Conservation (phyloP, 768 basidiomycete species). For the Butyriboletus loyo region DNA sequence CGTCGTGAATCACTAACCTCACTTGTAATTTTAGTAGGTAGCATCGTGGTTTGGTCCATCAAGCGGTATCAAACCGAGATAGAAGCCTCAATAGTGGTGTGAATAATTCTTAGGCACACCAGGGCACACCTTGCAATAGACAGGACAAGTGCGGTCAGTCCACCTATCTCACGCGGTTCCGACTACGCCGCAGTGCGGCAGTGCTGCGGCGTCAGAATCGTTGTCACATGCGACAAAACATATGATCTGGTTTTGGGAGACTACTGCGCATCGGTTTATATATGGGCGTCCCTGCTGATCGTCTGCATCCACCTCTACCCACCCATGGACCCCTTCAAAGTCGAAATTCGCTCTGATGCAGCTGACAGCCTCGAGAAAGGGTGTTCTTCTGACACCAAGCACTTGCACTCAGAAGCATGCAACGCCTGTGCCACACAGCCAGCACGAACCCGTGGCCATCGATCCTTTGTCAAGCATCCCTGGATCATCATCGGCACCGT, state of each 20-base stretch:
- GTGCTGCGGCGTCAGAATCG: background rate
- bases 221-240: background rate
- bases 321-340: constrained; percentile 17
- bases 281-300: background rate
- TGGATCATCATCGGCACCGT: constrained; percentile 4
- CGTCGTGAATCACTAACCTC: too few relatives aligned
- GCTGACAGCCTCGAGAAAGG: constrained; percentile 21
- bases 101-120: too few relatives aligned
- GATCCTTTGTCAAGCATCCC: constrained; percentile 8
- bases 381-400: background rate
- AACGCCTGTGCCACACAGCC: background rate
- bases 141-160: too few relatives aligned
- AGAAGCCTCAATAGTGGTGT: too few relatives aligned
- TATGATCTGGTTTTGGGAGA: too few relatives aligned
- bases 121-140: background rate
- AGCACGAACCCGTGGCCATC: background rate
- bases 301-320: background rate
- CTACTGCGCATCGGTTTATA: background rate
- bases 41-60: too few relatives aligned
- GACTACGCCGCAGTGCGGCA: background rate
- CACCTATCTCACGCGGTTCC: too few relatives aligned
- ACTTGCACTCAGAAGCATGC: background rate
- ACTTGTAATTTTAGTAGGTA: too few relatives aligned
- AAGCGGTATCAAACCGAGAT: too few relatives aligned
- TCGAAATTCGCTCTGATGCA: constrained; percentile 1